These are phyloP conservation scores for Ogataea kodamae DNA, from an alignment of 805 yeast genomes.

Conservation along the genomic window DNA sequence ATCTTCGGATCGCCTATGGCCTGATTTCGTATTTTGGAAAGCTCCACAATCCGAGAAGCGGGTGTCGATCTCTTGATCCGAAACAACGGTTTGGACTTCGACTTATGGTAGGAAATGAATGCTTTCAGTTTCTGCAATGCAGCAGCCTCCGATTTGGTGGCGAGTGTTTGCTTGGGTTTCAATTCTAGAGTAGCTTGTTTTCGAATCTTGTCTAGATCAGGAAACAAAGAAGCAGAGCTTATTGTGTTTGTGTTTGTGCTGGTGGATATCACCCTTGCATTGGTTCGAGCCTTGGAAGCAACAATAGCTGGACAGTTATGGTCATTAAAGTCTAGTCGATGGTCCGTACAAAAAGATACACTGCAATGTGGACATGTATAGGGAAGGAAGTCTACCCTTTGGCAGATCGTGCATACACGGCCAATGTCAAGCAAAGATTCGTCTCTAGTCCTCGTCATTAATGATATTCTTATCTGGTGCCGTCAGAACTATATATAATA, in stretches of 20 bases:
- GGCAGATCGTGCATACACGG: conserved; percentile 51
- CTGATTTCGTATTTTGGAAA: conserved; percentile 39
- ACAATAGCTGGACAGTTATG: conserved; percentile 29
- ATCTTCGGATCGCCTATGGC: conserved; percentile 55
- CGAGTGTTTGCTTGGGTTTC: conserved; percentile 12
- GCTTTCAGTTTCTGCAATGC: conserved; percentile 24
- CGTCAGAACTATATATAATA: too few relatives aligned
- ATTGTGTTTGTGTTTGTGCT: too few relatives aligned
- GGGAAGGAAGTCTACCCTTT: conserved; percentile 56
- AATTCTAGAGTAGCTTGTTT: conserved; percentile 31
- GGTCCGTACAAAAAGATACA: conserved; percentile 47
- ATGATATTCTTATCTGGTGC: too few relatives aligned
- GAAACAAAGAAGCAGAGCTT: conserved; percentile 41
- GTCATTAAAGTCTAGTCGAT: conserved; percentile 36
- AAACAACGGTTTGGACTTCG: conserved; percentile 9
- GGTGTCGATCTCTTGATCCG: conserved; percentile 15
- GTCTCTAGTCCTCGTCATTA: conserved; percentile 22
- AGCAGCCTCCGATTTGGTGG: conserved; percentile 16
- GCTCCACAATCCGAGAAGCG: conserved; percentile 31
- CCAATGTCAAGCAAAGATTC: conserved; percentile 53
- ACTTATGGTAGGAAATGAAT: conserved; percentile 17
- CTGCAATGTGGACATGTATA: conserved; percentile 44
- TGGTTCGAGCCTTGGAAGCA: conserved; percentile 5
- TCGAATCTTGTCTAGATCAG: conserved; percentile 45
- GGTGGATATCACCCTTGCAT: conserved; percentile 28